Base-by-base conservation (phyloP, 805 yeast species). In the Brettanomyces anomalus region DNA sequence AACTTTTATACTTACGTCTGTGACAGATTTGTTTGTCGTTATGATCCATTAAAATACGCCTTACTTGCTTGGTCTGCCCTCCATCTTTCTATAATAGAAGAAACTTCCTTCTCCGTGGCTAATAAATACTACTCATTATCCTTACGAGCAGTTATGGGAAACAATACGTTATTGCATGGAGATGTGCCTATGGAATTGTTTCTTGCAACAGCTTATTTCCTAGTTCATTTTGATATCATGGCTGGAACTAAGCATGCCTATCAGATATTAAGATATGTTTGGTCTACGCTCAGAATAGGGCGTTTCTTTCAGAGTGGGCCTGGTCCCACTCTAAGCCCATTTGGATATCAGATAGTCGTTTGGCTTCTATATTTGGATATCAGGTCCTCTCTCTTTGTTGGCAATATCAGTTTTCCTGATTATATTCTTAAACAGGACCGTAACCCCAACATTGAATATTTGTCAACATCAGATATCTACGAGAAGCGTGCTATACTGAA, bases 341-440 rank as follows among this genome's bases (percentile, higher is more conserved):
- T 38, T 30, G 35, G 35, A 13, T 38, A 38, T 18, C 41, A 38
- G n/a, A 31, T 38, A 15, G 21, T 38, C 5, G 15, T 17, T 13
- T 38, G 34, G 35, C 21, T 38, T 6, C 35, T 38, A 8, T 30
- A 38, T 11, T 15, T 31, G n/a, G 41, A 38, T 31, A 38, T 38
- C 19, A 38, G 35, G 19, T 38, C 41, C 7, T 11, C 41, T 13
- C 24, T 38, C n/a, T 38, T 38, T 38, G 17, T 18, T 14, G 41
- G 41, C 5, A 38, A 38, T 19, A 38, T 38, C 19, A 38, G 35
- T 16, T 38, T 38, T 18, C 41, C 41, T 5, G 41, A 38, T 16
- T 38, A 38, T 20, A 18, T 38, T 10, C 14, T 38, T 15, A 38
- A 30, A n/a, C 28, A 11, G 15, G 26, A 38, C 6, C 16, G 41